Evolutionary conservation across 176 grass and related monocot genomes (phyloP).

Genomic region (Musa troglodytarum): DNA sequence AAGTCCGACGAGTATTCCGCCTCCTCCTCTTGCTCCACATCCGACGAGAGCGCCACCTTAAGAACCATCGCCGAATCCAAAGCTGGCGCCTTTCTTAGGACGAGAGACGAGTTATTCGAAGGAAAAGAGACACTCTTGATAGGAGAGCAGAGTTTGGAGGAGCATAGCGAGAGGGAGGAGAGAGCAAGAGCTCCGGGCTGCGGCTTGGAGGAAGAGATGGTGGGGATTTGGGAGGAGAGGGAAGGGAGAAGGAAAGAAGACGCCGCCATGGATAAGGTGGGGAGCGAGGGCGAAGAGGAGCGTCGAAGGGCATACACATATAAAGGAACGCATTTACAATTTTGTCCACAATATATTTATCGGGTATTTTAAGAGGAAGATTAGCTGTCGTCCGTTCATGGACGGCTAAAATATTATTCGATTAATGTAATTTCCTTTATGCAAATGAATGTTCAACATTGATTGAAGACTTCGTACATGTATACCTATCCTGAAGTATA

Average conservation of each 20-base stretch:
- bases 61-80: background rate
- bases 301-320: no score
- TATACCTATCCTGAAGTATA: no score
- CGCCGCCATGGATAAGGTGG: constrained; percentile 13
- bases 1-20: constrained; percentile 34
- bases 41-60: constrained; percentile 4
- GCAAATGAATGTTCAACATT: no score
- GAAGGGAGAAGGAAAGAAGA: background rate
- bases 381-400: no score
- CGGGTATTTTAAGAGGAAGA: no score
- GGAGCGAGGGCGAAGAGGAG: background rate
- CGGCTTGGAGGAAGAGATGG: background rate
- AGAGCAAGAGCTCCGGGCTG: background rate
- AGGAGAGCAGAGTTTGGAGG: background rate
- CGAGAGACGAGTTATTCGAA: background rate
- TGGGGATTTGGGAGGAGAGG: background rate
- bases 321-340: no score
- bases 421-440: no score
- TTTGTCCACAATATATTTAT: no score
- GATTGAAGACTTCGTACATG: no score
- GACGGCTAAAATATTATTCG: no score
- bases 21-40: constrained; percentile 44
- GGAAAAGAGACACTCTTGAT: background rate
- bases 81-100: background rate
- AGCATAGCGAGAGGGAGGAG: background rate